phyloP scores from a whole-genome alignment of 352 stramenopile genomes.

The Pythium apleroticum region DNA sequence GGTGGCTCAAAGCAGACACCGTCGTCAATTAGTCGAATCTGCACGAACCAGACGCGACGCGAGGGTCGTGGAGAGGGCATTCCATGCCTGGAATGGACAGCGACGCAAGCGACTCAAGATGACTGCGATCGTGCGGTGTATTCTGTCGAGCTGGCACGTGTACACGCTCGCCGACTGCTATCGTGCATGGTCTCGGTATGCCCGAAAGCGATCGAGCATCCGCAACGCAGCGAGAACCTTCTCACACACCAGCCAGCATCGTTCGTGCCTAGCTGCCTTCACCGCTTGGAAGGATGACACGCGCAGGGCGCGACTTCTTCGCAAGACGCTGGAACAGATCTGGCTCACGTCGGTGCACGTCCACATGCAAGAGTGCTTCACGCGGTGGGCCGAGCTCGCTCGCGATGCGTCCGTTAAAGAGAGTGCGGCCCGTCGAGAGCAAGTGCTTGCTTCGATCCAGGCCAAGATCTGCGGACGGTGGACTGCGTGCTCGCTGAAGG shows the following conservation, averaged over 20 bases:
- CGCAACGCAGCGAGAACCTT: not conserved
- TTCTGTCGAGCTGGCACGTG: not conserved
- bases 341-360: conserved; percentile 40
- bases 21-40: not conserved
- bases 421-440: conserved; percentile 14
- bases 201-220: not conserved
- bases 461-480: conserved; percentile 34
- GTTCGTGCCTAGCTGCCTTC: not conserved
- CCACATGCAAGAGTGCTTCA: conserved; percentile 38
- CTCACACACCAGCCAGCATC: not conserved
- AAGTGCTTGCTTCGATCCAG: conserved; percentile 37
- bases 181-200: conserved; percentile 3
- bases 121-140: not conserved
- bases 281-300: conserved; percentile 8
- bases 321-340: conserved; percentile 35
- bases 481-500: conserved; percentile 11
- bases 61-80: not conserved
- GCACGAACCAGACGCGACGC: not conserved
- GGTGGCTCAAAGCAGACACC: not conserved
- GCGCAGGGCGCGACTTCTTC: conserved; percentile 28
- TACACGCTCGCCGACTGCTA: not conserved
- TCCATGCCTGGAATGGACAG: conserved; percentile 1
- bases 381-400: conserved; percentile 28
- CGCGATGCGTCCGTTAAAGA: conserved; percentile 17
- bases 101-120: conserved; percentile 1